phyloP scores from a whole-genome alignment of 1,284 basidiomycete species.

The Cutaneotrichosporon sp. region DNA sequence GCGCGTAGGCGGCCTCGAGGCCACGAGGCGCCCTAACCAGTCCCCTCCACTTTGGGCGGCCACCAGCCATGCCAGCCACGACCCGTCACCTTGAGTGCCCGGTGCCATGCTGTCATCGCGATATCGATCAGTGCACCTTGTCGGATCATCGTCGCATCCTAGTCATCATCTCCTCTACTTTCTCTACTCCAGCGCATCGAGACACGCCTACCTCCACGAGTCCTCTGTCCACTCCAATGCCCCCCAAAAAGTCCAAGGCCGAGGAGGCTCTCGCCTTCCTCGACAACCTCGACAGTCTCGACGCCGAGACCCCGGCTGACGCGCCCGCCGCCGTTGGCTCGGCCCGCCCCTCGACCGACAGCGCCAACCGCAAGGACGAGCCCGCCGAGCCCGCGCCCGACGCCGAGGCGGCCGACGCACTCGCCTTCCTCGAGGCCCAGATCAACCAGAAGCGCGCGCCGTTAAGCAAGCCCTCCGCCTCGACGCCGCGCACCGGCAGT shows the following conservation, averaged over 20 bases:
- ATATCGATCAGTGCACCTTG: background rate
- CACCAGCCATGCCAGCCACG: too few species aligned
- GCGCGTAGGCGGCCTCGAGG: too few species aligned
- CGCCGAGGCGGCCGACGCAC: constrained; percentile 58
- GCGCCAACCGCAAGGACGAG: constrained; percentile 10
- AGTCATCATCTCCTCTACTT: too few species aligned
- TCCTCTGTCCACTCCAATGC: constrained; percentile 30
- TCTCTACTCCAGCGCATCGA: constrained; percentile 1
- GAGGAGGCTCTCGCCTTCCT: constrained; percentile 87
- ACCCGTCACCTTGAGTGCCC: too few species aligned
- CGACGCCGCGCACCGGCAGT: constrained; percentile 31
- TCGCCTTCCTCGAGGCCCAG: constrained; percentile 86
- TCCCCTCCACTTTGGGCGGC: too few species aligned
- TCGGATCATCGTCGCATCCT: background rate
- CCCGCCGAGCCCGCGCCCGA: constrained; percentile 63
- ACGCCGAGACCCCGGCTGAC: constrained; percentile 32
- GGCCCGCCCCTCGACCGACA: constrained; percentile 29
- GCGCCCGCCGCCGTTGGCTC: constrained; percentile 1
- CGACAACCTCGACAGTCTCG: constrained; percentile 81
- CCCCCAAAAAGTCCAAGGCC: constrained; percentile 65
- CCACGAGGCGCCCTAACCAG: too few species aligned
- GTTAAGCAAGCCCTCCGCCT: constrained; percentile 29
- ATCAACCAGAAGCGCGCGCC: constrained; percentile 73
- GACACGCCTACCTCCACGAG: background rate
- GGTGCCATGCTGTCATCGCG: background rate